Percentiles rank a stretch among this genome's conserved stretches.
phyloP scores from a whole-genome alignment of 495 filamentous ascomycete genomes.

The Penicillium flavigenum region DNA sequence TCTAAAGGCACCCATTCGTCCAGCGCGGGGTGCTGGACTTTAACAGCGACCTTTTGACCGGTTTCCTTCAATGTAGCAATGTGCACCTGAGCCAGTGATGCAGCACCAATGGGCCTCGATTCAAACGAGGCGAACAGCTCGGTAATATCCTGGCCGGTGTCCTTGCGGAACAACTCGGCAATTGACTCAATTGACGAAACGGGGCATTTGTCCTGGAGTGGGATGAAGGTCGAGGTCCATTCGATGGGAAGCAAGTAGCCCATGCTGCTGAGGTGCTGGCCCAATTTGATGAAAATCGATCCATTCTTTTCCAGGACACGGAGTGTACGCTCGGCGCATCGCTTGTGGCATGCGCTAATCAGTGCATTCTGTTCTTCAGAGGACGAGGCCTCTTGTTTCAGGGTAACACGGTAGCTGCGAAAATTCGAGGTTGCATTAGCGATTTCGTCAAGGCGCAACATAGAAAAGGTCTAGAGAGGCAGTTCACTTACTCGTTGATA shows the following conservation, averaged over 20 bases:
- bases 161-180: constrained; percentile 75
- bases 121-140: constrained; percentile 86
- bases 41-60: constrained; percentile 92
- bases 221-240: constrained; percentile 96
- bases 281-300: constrained; percentile 97
- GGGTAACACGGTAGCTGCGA: constrained; percentile 74
- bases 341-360: constrained; percentile 85
- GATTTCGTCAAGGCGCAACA: not conserved
- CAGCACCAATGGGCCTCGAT: constrained; percentile 77
- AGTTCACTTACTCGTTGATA: constrained; percentile 78
- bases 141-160: constrained; percentile 76
- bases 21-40: constrained; percentile 90
- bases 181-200: constrained; percentile 90
- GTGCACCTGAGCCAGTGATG: constrained; percentile 94
- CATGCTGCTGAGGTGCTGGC: constrained; percentile 95
- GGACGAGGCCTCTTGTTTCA: constrained; percentile 62
- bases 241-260: constrained; percentile 90
- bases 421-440: constrained; percentile 4
- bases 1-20: constrained; percentile 92
- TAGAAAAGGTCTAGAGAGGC: not conserved
- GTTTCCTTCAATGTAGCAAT: constrained; percentile 80
- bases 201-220: constrained; percentile 93
- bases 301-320: constrained; percentile 89
- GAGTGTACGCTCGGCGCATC: constrained; percentile 87
- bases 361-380: constrained; percentile 59